A percentile compares a stretch with the other conserved stretches of the same genome.
These are phyloP conservation scores for Trichoderma semiorbis DNA, from an alignment of 2,329 filamentous ascomycete species.

Conservation along the genomic window DNA sequence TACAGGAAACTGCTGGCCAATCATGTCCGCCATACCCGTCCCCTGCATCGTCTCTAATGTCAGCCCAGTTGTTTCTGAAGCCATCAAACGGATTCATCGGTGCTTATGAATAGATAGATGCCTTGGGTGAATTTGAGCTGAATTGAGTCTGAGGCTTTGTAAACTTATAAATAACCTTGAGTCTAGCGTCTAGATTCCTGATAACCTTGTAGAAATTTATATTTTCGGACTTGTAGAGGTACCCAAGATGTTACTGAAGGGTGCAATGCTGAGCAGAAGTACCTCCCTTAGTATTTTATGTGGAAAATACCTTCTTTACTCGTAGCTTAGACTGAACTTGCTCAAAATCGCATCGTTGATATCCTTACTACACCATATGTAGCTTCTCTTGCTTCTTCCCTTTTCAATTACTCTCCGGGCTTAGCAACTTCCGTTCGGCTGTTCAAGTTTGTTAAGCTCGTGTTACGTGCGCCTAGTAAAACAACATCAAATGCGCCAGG, in stretches of 20 bases:
- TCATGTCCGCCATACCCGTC: slow-evolving; percentile 32
- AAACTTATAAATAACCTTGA: background rate
- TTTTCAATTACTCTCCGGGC: background rate
- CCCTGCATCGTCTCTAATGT: slow-evolving; percentile 21
- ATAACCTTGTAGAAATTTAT: background rate
- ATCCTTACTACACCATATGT: background rate
- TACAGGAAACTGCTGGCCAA: background rate
- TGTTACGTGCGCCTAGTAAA: background rate
- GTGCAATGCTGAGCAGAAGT: background rate
- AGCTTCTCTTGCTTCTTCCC: background rate
- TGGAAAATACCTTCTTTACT: background rate
- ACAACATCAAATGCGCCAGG: background rate
- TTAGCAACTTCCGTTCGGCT: background rate
- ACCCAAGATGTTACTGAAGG: background rate
- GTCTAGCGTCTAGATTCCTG: background rate
- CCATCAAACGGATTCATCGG: background rate
- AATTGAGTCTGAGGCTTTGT: background rate
- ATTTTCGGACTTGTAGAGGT: background rate
- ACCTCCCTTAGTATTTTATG: background rate
- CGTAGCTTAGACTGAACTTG: background rate
- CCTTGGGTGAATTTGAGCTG: background rate
- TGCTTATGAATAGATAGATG: background rate
- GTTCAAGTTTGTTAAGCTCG: background rate
- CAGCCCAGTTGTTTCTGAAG: background rate
- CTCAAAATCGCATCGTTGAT: background rate